Base-by-base conservation (phyloP, 176 grass and related monocot species). In the Pontederia crassipes region DNA sequence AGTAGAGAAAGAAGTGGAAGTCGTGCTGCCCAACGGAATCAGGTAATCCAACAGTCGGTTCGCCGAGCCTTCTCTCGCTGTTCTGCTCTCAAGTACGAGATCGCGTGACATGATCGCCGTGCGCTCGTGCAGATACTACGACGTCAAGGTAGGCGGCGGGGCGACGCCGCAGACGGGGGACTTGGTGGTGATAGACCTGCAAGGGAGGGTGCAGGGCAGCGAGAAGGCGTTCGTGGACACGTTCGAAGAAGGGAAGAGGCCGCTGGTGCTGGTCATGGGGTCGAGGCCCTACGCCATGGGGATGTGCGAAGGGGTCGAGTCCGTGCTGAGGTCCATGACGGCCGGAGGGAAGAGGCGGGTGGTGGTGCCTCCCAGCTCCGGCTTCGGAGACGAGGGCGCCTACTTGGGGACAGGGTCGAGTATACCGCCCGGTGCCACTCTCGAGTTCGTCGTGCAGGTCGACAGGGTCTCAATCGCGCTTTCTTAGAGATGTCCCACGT, bases 391-490 rank as follows among this genome's bases (percentile, higher is more conserved):
- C 24, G 93, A 83, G 17, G 93, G 93, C 64, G 87, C 81, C 10
- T 81, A 97, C 69, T 77, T 91, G 53, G 87, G 87, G 0, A 59
- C 74, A 0, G 76, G 63, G 28, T 48, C 54, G 45, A 58, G 69
- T 72, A 77, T 97, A 24, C 83, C 78, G 2, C 58, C 78, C 1
- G 74, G 76, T 1, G 81, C 81, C 0, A 76, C 58, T 13, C 82
- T 97, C 8, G 87, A 97, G 62, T 97, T 78, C 75, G 15, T 97
- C 65, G 93, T 97, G 69, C 81, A 88, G 84, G 76, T 88, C 50
- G 93, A 97, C 57, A 97, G 85, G 81, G 93, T 97, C 32, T 91
- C 93, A 64, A 83, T 91, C 64, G 93, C 93, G 35, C 93, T 87
- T 68, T 69, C 87, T 32, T 97, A 73, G 87, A 4, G 14, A 28